These are phyloP conservation scores for Penicillium argentinense DNA, from an alignment of 495 filamentous ascomycete species.

Conservation along the genomic window DNA sequence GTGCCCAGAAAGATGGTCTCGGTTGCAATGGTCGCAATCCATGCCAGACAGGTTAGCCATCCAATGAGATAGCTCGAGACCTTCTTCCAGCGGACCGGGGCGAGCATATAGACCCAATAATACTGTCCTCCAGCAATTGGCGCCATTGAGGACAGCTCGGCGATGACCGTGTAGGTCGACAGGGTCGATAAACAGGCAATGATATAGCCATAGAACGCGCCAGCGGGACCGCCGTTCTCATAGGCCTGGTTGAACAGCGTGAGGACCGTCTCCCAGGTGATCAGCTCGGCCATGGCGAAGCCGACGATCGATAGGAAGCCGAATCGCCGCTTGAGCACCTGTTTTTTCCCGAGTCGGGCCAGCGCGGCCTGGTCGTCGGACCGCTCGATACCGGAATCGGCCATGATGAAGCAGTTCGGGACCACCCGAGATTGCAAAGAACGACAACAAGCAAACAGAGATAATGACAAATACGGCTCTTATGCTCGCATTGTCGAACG, in stretches of 20 bases:
- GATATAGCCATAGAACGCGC: constrained; percentile 49
- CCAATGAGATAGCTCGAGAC: constrained; percentile 42
- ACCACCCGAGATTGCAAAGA: background rate
- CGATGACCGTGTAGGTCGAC: constrained; percentile 43
- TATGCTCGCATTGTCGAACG: too few species aligned
- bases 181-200: constrained; percentile 47
- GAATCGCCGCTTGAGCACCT: constrained; percentile 39
- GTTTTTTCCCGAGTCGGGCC: constrained; percentile 39
- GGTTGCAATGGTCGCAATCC: constrained; percentile 35
- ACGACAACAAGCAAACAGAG: background rate
- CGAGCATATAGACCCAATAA: constrained; percentile 44
- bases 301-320: constrained; percentile 39
- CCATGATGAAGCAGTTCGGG: constrained; percentile 7
- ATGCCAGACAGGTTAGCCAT: constrained; percentile 36
- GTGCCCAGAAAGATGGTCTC: constrained; percentile 37
- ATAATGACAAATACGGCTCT: too few species aligned
- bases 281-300: constrained; percentile 36
- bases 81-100: constrained; percentile 30
- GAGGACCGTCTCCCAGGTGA: constrained; percentile 40
- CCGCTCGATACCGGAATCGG: constrained; percentile 5
- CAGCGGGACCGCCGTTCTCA: constrained; percentile 46
- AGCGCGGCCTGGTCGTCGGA: constrained; percentile 25
- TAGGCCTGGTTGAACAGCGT: constrained; percentile 27
- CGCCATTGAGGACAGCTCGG: constrained; percentile 51
- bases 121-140: constrained; percentile 44